Percentiles rank a stretch among this genome's conserved stretches.
phyloP scores from a whole-genome alignment of 495 filamentous ascomycete species.

The Neurospora africana region DNA sequence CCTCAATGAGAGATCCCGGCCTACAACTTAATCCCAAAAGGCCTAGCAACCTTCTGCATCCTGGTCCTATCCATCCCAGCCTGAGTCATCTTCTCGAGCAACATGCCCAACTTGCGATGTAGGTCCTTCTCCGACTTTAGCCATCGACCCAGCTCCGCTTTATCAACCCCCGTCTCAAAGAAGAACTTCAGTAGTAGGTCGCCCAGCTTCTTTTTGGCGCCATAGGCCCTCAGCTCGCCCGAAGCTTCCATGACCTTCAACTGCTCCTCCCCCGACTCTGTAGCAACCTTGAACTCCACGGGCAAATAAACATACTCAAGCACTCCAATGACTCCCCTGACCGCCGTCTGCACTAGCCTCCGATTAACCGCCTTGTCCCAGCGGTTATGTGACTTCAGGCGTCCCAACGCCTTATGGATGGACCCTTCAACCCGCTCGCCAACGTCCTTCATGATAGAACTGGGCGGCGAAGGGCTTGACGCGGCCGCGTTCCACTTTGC shows the following conservation, averaged over 20 bases:
- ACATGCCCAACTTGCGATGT: not conserved
- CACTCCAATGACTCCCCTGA: not conserved
- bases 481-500: not conserved
- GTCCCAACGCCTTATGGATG: not conserved
- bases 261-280: not conserved
- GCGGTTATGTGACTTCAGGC: not conserved
- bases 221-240: not conserved
- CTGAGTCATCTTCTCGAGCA: not conserved
- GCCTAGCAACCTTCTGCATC: not conserved
- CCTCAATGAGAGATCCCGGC: not conserved
- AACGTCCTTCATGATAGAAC: not conserved
- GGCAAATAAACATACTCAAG: not conserved
- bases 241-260: not conserved
- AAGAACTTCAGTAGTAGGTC: not conserved
- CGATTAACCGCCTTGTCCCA: too few relatives aligned
- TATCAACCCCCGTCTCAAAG: not conserved
- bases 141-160: not conserved
- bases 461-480: not conserved
- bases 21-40: not conserved
- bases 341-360: not conserved
- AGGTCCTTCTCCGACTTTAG: not conserved
- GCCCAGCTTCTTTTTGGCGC: not conserved
- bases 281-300: not conserved
- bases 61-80: not conserved
- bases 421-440: not conserved